phyloP scores from a whole-genome alignment of 1,139 yeast species.

The Yamadazyma trypodendri region DNA sequence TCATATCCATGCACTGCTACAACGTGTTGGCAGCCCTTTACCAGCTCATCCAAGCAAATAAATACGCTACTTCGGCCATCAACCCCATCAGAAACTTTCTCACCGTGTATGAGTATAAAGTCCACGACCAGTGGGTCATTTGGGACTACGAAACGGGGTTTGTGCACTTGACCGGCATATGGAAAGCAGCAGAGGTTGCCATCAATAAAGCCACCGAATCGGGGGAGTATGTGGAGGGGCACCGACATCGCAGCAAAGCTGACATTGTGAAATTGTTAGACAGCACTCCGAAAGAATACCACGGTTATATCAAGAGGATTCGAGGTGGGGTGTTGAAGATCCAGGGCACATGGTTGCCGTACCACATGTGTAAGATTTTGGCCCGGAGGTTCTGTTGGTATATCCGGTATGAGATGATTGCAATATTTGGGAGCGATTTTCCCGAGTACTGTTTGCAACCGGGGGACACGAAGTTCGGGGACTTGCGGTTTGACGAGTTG shows the following conservation, averaged over 20 bases:
- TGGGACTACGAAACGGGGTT: constrained; percentile 91
- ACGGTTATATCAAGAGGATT: constrained; percentile 65
- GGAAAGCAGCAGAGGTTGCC: constrained; percentile 67
- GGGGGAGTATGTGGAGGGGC: constrained; percentile 21
- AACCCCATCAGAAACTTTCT: constrained; percentile 56
- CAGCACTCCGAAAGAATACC: constrained; percentile 67
- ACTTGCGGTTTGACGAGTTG: constrained; percentile 48
- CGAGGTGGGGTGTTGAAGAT: constrained; percentile 91
- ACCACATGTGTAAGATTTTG: constrained; percentile 60
- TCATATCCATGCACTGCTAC: constrained; percentile 9
- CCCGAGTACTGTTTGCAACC: constrained; percentile 72
- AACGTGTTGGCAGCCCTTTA: constrained; percentile 14
- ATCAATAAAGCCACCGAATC: constrained; percentile 3
- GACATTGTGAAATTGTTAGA: constrained; percentile 76
- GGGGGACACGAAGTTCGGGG: constrained; percentile 66
- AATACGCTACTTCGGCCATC: constrained; percentile 72
- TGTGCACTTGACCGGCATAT: constrained; percentile 87
- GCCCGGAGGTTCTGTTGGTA: constrained; percentile 78
- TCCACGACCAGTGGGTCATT: constrained; percentile 68
- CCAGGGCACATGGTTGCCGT: constrained; percentile 95
- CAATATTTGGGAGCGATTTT: constrained; percentile 75
- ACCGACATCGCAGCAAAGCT: constrained; percentile 59
- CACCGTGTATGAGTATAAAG: constrained; percentile 69
- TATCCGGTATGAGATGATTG: constrained; percentile 73
- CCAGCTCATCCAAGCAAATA: constrained; percentile 52